phyloP scores from a whole-genome alignment of 2,329 filamentous ascomycete genomes.

The Epichloe scottii region DNA sequence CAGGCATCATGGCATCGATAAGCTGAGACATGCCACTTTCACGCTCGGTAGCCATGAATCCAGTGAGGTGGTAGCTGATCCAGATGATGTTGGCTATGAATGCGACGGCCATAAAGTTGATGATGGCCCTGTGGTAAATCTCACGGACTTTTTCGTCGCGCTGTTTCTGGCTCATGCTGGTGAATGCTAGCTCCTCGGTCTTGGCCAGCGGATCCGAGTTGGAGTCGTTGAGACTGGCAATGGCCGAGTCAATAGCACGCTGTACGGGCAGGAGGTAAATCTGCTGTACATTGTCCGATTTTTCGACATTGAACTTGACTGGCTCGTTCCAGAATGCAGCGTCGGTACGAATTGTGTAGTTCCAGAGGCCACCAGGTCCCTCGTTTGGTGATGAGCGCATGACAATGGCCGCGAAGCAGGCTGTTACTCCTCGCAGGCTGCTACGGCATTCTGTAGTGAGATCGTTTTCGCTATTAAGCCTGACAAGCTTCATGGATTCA shows the following conservation, averaged over 20 bases:
- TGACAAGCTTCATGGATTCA: constrained; percentile 39
- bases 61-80: constrained; percentile 76
- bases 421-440: constrained; percentile 52
- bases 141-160: constrained; percentile 52
- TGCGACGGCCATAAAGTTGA: constrained; percentile 63
- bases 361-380: constrained; percentile 58
- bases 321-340: constrained; percentile 47
- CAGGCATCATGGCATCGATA: constrained; percentile 85
- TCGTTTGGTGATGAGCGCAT: constrained; percentile 67
- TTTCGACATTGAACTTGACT: constrained; percentile 48
- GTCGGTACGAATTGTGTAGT: constrained; percentile 74
- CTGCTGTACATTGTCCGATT: constrained; percentile 59
- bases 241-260: constrained; percentile 62
- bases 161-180: constrained; percentile 55
- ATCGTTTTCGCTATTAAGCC: constrained; percentile 41
- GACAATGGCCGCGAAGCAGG: constrained; percentile 60
- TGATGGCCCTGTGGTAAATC: constrained; percentile 58
- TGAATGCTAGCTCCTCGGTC: constrained; percentile 61
- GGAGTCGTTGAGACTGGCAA: constrained; percentile 41
- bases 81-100: constrained; percentile 72
- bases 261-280: constrained; percentile 72
- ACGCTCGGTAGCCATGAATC: constrained; percentile 72
- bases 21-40: constrained; percentile 81
- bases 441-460: constrained; percentile 52
- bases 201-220: constrained; percentile 24